phyloP scores from a whole-genome alignment of 306 rosid species.

The Delonix regia region DNA sequence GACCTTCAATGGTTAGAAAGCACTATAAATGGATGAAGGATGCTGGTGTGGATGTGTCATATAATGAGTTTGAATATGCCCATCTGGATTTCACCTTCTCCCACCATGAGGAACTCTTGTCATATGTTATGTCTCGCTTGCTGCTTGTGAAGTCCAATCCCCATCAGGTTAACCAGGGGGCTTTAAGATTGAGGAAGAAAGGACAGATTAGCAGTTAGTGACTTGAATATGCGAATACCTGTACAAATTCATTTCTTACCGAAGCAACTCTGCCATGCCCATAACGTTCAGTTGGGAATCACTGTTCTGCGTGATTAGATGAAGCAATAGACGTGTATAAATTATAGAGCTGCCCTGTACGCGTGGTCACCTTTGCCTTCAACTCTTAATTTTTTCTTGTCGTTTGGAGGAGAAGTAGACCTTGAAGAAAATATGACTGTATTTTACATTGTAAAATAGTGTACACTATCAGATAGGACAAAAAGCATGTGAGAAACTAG shows the following conservation, averaged over 20 bases:
- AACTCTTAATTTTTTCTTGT: slow-evolving; percentile 5
- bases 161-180: slow-evolving; percentile 45
- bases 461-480: background rate
- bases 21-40: slow-evolving; percentile 76
- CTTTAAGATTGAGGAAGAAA: slow-evolving; percentile 38
- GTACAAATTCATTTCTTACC: slow-evolving; percentile 10
- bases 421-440: slow-evolving; percentile 26
- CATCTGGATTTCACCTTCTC: slow-evolving; percentile 96
- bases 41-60: slow-evolving; percentile 65
- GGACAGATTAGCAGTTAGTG: slow-evolving; percentile 34
- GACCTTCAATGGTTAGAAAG: slow-evolving; percentile 84
- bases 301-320: slow-evolving; percentile 32
- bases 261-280: slow-evolving; percentile 28
- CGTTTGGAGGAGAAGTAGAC: slow-evolving; percentile 28
- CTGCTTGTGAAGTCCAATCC: slow-evolving; percentile 61
- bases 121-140: slow-evolving; percentile 81
- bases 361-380: slow-evolving; percentile 20
- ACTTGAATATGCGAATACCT: slow-evolving; percentile 12
- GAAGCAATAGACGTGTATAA: background rate
- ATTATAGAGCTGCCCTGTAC: background rate
- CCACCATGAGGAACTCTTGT: slow-evolving; percentile 84
- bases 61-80: slow-evolving; percentile 80
- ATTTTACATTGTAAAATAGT: slow-evolving; percentile 30
- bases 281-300: background rate
- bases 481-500: slow-evolving; percentile 24